These are phyloP conservation scores for Breviolum minutum DNA, from an alignment of 73 alveolate species.

Conservation along the genomic window DNA sequence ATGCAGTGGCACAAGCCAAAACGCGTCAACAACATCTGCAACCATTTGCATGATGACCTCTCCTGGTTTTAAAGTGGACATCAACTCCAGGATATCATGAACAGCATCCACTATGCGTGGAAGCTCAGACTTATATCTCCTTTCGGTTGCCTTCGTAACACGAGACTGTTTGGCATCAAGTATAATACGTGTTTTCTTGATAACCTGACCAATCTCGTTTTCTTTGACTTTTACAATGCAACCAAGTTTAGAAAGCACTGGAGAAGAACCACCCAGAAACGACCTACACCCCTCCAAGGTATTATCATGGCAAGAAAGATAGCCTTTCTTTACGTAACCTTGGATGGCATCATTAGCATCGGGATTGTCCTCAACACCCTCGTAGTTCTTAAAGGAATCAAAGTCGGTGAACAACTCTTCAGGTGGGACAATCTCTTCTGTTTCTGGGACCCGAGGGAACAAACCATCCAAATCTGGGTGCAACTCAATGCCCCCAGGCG, in stretches of 20 bases:
- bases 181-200: neutral
- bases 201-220: neutral
- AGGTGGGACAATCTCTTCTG: neutral
- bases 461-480: neutral
- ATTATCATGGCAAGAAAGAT: neutral
- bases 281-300: neutral
- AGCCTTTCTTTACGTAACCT: neutral
- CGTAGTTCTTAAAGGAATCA: neutral
- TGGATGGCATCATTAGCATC: too few species aligned
- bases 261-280: neutral
- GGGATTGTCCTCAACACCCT: too few species aligned
- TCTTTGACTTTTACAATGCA: neutral
- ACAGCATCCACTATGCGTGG: neutral
- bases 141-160: neutral
- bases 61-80: neutral
- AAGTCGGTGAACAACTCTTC: neutral
- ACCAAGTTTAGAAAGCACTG: neutral
- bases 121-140: neutral
- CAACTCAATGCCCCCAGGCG: neutral
- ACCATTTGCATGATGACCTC: neutral
- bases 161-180: slow-evolving; percentile 21
- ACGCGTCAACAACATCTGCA: neutral
- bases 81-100: neutral
- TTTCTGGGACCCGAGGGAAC: neutral
- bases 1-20: neutral